Evolutionary conservation across 805 yeast species (phyloP).

Genomic region (Spathaspora boniae): DNA sequence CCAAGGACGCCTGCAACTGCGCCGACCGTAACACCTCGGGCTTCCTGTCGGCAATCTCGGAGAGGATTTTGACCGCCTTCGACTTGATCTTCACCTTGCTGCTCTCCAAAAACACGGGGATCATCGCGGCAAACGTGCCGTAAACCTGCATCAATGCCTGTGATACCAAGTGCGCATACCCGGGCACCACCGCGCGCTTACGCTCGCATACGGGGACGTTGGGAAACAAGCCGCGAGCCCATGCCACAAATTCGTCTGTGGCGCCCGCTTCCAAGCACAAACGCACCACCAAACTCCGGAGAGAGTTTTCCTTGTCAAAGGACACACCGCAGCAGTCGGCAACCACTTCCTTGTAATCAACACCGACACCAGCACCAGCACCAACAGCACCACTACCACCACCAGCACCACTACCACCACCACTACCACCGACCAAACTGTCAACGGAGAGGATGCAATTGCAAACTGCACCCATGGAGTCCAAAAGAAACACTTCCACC

Average conservation of each 20-base stretch:
- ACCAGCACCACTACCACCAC: neutral
- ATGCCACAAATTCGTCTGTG: too few species aligned
- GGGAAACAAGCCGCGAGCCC: too few species aligned
- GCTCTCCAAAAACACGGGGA: constrained; percentile 25
- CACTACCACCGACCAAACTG: too few species aligned
- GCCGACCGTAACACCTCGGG: constrained; percentile 48
- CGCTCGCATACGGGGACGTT: too few species aligned
- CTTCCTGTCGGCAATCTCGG: constrained; percentile 52
- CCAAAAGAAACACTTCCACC: constrained; percentile 53
- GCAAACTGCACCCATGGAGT: constrained; percentile 60
- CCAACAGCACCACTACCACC: neutral
- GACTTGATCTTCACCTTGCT: constrained; percentile 33
- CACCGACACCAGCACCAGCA: neutral
- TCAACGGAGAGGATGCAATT: constrained; percentile 41
- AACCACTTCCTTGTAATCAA: constrained; percentile 1
- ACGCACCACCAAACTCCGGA: too few species aligned
- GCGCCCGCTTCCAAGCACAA: too few species aligned
- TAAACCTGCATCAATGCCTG: too few species aligned
- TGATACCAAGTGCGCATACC: too few species aligned
- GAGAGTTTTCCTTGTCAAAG: constrained; percentile 3
- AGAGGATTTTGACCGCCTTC: constrained; percentile 62
- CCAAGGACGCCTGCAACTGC: constrained; percentile 49
- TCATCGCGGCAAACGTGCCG: too few species aligned
- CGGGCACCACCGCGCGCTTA: too few species aligned
- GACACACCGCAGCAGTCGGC: constrained; percentile 4